Conservation (phyloP, 163 green algal species). For the Picocystis sp. region DNA sequence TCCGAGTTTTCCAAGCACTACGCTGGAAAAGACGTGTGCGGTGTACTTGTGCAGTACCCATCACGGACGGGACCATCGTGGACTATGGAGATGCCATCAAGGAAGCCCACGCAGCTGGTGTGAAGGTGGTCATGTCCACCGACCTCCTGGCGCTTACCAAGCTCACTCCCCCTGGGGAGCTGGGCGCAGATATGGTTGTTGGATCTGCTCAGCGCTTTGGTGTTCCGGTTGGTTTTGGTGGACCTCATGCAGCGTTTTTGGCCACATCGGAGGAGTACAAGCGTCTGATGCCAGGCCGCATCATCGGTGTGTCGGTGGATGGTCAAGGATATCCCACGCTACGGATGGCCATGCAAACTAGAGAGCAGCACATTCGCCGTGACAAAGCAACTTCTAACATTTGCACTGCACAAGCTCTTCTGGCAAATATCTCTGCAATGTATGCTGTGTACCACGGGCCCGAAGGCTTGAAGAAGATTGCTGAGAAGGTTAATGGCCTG, state of each 20-base stretch:
- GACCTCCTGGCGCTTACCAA: constrained; percentile 92
- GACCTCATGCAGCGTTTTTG: constrained; percentile 94
- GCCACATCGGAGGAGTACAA: constrained; percentile 87
- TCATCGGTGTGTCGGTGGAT: constrained; percentile 86
- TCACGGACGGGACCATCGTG: constrained; percentile 72
- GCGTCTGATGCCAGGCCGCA: constrained; percentile 83
- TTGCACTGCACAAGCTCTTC: constrained; percentile 92
- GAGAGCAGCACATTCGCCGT: constrained; percentile 97
- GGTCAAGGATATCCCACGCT: constrained; percentile 64
- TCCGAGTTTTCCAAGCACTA: constrained; percentile 37
- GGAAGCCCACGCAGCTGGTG: constrained; percentile 48
- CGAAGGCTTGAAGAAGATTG: constrained; percentile 79
- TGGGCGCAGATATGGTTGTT: constrained; percentile 93
- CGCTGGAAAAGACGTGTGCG: constrained; percentile 64
- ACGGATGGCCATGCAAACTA: constrained; percentile 98
- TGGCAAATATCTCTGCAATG: constrained; percentile 93
- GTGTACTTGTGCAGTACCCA: constrained; percentile 94
- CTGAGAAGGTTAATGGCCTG: constrained; percentile 65
- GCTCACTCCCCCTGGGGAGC: constrained; percentile 81
- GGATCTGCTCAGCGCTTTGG: constrained; percentile 88
- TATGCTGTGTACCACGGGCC: constrained; percentile 97
- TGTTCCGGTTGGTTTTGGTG: constrained; percentile 58
- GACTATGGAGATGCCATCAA: constrained; percentile 59
- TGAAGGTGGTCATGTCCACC: constrained; percentile 65
- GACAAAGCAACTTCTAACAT: constrained; percentile 99